phyloP scores from a whole-genome alignment of 192 early-diverging fungal species.

The Entomortierella lignicola region DNA sequence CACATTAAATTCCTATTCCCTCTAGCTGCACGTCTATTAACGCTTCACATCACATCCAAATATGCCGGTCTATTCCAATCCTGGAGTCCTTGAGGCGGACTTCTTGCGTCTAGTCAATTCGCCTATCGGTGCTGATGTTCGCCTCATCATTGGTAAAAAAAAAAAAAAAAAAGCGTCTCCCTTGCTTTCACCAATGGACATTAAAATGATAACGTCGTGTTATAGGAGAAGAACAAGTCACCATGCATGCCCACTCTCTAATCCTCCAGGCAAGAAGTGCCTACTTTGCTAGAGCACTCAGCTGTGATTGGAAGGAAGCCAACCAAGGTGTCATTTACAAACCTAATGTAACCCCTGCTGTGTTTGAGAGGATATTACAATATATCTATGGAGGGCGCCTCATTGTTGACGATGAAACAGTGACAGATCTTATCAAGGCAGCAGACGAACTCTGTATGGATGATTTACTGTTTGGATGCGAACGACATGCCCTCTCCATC shows the following conservation, averaged over 20 bases:
- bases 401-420: constrained; percentile 19
- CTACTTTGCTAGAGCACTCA: constrained; percentile 44
- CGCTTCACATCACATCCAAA: too few species aligned
- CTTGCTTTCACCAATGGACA: too few species aligned
- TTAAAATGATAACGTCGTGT: too few species aligned
- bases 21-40: too few species aligned
- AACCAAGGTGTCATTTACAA: constrained; percentile 33
- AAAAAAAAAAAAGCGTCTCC: too few species aligned
- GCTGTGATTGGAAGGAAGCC: constrained; percentile 43
- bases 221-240: constrained; percentile 38
- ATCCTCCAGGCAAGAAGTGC: constrained; percentile 41
- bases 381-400: constrained; percentile 38
- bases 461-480: constrained; percentile 36
- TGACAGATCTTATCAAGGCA: constrained; percentile 41
- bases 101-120: constrained; percentile 46
- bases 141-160: constrained; percentile 30
- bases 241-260: constrained; percentile 41
- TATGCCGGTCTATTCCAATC: constrained; percentile 45
- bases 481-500: constrained; percentile 24
- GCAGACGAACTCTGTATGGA: constrained; percentile 48
- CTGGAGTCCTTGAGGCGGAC: constrained; percentile 29
- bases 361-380: constrained; percentile 33
- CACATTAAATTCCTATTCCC: too few species aligned
- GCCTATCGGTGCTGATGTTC: constrained; percentile 34
- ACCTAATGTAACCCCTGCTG: constrained; percentile 36